Conservation (phyloP, 345 rosid genomes). For the Streptanthus diversifolius region DNA sequence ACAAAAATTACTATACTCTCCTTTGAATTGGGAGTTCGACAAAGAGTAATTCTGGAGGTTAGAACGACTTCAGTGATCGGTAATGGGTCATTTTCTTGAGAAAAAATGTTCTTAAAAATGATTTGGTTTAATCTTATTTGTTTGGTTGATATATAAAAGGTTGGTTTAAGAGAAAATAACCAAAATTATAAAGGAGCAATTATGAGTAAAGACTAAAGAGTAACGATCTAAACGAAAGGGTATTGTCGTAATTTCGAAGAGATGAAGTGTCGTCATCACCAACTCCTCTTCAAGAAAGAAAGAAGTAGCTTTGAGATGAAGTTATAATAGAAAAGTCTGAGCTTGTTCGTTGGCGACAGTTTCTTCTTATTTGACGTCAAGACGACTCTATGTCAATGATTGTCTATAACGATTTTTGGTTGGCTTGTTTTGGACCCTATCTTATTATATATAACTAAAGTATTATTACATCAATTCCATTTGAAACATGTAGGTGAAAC, state of each 20-base stretch:
- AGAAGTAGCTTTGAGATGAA: slow-evolving; percentile 32
- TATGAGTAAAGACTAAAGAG: not conserved
- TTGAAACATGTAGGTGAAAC: not conserved
- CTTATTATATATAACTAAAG: not conserved
- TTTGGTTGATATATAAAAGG: not conserved
- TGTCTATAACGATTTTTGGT: slow-evolving; percentile 19
- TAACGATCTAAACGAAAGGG: slow-evolving; percentile 22
- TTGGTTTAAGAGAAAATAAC: not conserved
- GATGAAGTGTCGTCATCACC: slow-evolving; percentile 19
- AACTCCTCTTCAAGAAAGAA: slow-evolving; percentile 1
- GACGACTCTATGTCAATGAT: slow-evolving; percentile 29
- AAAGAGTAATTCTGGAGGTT: slow-evolving; percentile 5
- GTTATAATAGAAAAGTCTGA: slow-evolving; percentile 29
- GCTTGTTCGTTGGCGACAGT: slow-evolving; percentile 30
- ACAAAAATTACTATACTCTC: too few relatives aligned
- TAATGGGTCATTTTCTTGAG: not conserved
- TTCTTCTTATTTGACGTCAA: slow-evolving; percentile 26
- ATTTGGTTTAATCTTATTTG: not conserved
- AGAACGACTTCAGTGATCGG: not conserved
- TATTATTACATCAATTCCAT: not conserved
- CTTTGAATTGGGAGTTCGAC: not conserved
- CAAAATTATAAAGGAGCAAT: not conserved
- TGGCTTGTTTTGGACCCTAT: slow-evolving; percentile 21
- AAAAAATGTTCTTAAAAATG: not conserved
- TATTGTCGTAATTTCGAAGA: not conserved